phyloP scores from a whole-genome alignment of 2,329 filamentous ascomycete genomes.

The Pestalotiopsis sp. region DNA sequence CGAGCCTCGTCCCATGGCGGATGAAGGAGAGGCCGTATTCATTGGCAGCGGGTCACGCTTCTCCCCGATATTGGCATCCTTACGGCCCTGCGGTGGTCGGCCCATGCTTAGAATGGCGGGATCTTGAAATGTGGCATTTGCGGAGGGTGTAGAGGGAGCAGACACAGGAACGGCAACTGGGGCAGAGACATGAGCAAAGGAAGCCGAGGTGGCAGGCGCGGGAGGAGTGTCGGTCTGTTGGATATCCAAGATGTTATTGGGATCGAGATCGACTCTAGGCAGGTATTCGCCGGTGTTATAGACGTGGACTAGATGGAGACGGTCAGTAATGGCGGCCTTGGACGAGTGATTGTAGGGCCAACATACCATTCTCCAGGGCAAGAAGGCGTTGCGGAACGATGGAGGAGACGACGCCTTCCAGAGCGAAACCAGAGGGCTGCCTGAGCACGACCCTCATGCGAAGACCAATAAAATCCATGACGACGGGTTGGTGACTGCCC shows the following conservation, averaged over 20 bases:
- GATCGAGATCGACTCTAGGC: conserved; percentile 12
- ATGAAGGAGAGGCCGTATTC: conserved; percentile 24
- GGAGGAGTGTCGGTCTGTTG: conserved; percentile 9
- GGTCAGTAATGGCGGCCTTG: not conserved
- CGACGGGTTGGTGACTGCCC: conserved; percentile 2
- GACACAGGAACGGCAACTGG: conserved; percentile 20
- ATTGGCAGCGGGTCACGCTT: conserved; percentile 34
- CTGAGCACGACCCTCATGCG: conserved; percentile 17
- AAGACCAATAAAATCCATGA: conserved; percentile 16
- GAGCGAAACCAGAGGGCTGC: conserved; percentile 12
- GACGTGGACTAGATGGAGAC: conserved; percentile 12
- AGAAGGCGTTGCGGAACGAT: conserved; percentile 15
- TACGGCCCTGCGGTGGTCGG: conserved; percentile 35
- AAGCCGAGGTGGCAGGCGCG: not conserved
- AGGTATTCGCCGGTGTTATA: conserved; percentile 15
- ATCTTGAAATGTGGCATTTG: conserved; percentile 64
- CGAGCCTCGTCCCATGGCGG: conserved; percentile 9
- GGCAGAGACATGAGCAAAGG: not conserved
- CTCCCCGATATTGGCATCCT: conserved; percentile 33
- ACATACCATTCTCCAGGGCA: conserved; percentile 14
- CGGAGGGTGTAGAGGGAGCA: conserved; percentile 25
- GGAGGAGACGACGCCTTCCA: conserved; percentile 14
- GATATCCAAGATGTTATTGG: conserved; percentile 31
- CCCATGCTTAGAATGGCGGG: conserved; percentile 79
- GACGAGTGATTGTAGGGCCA: not conserved